phyloP scores from a whole-genome alignment of 2,329 filamentous ascomycete genomes.

The Chrysoporthe puriensis region DNA sequence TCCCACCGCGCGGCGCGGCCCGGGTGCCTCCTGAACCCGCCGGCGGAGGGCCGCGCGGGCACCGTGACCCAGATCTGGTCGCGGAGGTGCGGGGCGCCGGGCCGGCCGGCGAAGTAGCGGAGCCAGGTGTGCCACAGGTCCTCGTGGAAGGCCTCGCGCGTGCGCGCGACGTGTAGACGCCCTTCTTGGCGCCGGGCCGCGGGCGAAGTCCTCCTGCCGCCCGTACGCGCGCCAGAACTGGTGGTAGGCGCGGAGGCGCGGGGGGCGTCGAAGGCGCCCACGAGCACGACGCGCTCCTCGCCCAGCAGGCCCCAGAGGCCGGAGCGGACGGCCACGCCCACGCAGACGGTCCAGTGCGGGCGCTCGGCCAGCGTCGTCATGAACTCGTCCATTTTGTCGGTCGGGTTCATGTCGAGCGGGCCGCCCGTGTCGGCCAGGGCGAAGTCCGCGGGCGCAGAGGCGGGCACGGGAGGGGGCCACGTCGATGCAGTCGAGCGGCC shows the following conservation, averaged over 20 bases:
- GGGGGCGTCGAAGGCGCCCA: constrained; percentile 8
- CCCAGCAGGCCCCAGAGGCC: constrained; percentile 15
- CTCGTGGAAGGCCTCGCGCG: too few relatives aligned
- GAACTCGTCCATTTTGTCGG: not conserved
- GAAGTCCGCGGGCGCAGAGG: too few relatives aligned
- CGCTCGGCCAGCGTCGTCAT: not conserved
- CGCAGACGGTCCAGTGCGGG: not conserved
- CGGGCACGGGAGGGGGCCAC: too few relatives aligned
- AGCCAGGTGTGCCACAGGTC: too few relatives aligned
- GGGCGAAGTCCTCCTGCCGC: not conserved
- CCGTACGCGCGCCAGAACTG: constrained; percentile 1
- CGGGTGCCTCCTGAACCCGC: too few relatives aligned
- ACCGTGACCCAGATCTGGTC: too few relatives aligned
- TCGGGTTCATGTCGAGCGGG: not conserved
- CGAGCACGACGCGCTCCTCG: constrained; percentile 15
- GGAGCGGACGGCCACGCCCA: not conserved
- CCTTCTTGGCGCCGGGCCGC: not conserved
- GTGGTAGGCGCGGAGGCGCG: not conserved
- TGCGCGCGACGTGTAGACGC: too few relatives aligned
- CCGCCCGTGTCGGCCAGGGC: not conserved
- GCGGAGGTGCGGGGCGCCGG: too few relatives aligned
- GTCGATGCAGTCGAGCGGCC: not conserved
- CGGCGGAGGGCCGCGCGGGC: too few relatives aligned
- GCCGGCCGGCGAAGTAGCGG: too few relatives aligned
- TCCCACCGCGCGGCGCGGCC: not conserved